A percentile compares a stretch with the other conserved stretches of the same genome.
Evolutionary conservation across 176 grass and related monocot species (phyloP).

Genomic region (Elaeis guineensis): DNA sequence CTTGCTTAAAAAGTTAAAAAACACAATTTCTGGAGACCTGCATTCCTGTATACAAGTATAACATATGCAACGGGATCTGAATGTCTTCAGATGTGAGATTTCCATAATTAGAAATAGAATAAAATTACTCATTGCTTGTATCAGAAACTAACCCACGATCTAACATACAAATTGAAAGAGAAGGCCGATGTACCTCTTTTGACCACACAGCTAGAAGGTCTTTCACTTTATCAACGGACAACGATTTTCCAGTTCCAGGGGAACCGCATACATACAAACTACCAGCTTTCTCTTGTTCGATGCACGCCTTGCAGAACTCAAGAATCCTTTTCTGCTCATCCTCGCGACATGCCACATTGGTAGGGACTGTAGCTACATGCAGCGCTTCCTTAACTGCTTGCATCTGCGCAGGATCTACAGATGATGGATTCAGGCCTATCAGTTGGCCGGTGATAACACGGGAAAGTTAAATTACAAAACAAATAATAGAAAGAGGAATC

Average conservation of each 20-base stretch:
- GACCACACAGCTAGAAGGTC: conserved; percentile 41
- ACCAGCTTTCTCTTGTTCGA: conserved; percentile 50
- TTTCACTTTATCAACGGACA: conserved; percentile 69
- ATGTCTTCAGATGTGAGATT: no score
- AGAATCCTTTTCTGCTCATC: conserved; percentile 60
- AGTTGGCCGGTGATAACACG: conserved; percentile 1
- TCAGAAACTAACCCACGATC: no score
- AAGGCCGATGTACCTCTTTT: conserved; percentile 39
- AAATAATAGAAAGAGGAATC: neutral
- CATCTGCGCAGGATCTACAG: conserved; percentile 63
- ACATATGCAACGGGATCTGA: no score
- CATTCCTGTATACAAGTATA: no score
- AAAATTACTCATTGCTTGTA: neutral
- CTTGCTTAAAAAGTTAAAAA: no score
- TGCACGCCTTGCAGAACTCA: conserved; percentile 54
- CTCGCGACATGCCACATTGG: conserved; percentile 58
- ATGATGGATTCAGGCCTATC: conserved; percentile 1
- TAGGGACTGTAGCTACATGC: conserved; percentile 59
- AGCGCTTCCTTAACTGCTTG: conserved; percentile 74
- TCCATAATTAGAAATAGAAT: conserved; percentile 2
- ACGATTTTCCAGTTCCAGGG: conserved; percentile 86
- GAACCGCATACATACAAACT: conserved; percentile 82
- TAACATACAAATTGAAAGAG: no score
- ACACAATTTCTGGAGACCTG: no score
- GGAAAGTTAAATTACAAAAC: neutral